Conservation (phyloP, 768 basidiomycete genomes). For the Roridomyces roridus region DNA sequence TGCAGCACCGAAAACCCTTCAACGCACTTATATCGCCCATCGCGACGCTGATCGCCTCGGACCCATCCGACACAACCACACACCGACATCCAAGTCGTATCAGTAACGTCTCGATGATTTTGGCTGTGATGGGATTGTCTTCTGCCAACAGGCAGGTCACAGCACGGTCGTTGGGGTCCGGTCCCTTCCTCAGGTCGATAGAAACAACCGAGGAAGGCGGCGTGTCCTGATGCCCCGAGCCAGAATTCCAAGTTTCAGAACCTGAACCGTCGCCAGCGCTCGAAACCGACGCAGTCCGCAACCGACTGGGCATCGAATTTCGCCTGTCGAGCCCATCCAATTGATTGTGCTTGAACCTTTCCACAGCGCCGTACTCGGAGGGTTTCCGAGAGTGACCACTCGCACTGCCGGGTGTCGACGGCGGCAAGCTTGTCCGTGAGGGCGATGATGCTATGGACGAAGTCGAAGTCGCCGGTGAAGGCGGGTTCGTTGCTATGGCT, state of each 20-base stretch:
- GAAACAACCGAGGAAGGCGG: slow-evolving; percentile 89
- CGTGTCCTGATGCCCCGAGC: slow-evolving; percentile 64
- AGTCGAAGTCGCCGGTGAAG: slow-evolving; percentile 90
- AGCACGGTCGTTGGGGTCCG: slow-evolving; percentile 84
- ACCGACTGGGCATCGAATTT: slow-evolving; percentile 84
- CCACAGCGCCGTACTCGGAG: slow-evolving; percentile 87
- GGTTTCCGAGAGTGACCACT: slow-evolving; percentile 80
- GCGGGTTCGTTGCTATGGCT: slow-evolving; percentile 72
- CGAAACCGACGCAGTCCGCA: slow-evolving; percentile 87
- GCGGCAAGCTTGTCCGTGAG: slow-evolving; percentile 74
- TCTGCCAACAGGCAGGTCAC: slow-evolving; percentile 95
- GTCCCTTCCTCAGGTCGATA: slow-evolving; percentile 77
- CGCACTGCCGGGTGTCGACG: slow-evolving; percentile 72
- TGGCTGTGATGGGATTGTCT: slow-evolving; percentile 97
- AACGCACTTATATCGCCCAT: slow-evolving; percentile 96
- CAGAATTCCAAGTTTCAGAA: slow-evolving; percentile 74
- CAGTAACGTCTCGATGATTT: slow-evolving; percentile 95
- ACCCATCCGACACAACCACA: slow-evolving; percentile 94
- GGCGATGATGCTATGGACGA: slow-evolving; percentile 92
- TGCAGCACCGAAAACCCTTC: slow-evolving; percentile 5
- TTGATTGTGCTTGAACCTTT: slow-evolving; percentile 86
- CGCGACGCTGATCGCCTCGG: slow-evolving; percentile 95
- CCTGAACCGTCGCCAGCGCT: slow-evolving; percentile 81
- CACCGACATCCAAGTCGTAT: slow-evolving; percentile 94
- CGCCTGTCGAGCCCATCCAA: slow-evolving; percentile 76